These are phyloP conservation scores for Colletotrichum aenigma DNA, from an alignment of 2,329 filamentous ascomycete genomes.

Conservation along the genomic window DNA sequence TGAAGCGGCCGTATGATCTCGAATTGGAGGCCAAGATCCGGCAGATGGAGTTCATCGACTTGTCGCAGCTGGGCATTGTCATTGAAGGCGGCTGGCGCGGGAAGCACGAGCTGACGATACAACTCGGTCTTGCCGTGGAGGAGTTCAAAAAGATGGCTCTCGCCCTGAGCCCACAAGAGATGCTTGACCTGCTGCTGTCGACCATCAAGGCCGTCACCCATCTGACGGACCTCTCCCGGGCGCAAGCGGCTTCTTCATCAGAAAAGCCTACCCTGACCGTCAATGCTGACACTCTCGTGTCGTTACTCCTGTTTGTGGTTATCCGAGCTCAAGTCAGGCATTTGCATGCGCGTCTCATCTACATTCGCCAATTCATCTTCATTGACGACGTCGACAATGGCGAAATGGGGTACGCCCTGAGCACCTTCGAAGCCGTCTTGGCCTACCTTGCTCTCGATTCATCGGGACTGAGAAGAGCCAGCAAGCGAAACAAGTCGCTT, in stretches of 20 bases:
- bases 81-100: slow-evolving; percentile 79
- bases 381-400: slow-evolving; percentile 97
- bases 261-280: slow-evolving; percentile 65
- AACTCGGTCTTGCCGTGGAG: slow-evolving; percentile 80
- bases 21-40: slow-evolving; percentile 89
- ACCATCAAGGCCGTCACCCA: slow-evolving; percentile 86
- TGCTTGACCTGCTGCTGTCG: slow-evolving; percentile 79
- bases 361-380: slow-evolving; percentile 97
- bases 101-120: slow-evolving; percentile 80
- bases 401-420: slow-evolving; percentile 94
- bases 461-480: slow-evolving; percentile 79
- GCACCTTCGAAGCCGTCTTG: slow-evolving; percentile 93
- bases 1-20: slow-evolving; percentile 81
- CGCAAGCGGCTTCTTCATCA: slow-evolving; percentile 38
- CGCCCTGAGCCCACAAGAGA: slow-evolving; percentile 83
- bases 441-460: slow-evolving; percentile 87
- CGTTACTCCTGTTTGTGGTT: slow-evolving; percentile 87
- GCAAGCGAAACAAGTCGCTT: slow-evolving; percentile 80
- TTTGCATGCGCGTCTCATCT: slow-evolving; percentile 86
- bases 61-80: slow-evolving; percentile 89
- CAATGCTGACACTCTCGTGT: slow-evolving; percentile 91
- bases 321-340: slow-evolving; percentile 89
- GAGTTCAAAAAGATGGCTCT: slow-evolving; percentile 86
- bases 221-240: slow-evolving; percentile 56
- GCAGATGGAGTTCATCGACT: slow-evolving; percentile 92